Evolutionary conservation across 768 basidiomycete genomes (phyloP).

Genomic region (Hemileccinum rubropunctum): DNA sequence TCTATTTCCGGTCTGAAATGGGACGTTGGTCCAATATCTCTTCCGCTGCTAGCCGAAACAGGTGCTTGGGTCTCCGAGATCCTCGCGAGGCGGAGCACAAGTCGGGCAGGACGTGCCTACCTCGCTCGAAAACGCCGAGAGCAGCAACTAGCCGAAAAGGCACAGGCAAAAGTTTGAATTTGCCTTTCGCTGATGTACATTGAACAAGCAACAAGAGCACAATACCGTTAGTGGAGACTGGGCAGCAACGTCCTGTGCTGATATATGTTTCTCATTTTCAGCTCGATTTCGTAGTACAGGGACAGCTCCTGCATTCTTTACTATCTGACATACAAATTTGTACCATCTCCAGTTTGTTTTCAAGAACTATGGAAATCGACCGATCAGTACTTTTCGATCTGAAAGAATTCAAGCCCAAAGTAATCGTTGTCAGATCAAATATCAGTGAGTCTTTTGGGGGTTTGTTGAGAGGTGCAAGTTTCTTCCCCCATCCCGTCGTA

Average conservation of each 20-base stretch:
- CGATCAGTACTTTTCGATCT: neutral
- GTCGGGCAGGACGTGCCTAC: conserved; percentile 74
- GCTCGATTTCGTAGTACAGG: neutral
- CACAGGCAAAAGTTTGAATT: conserved; percentile 8
- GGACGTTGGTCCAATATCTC: conserved; percentile 45
- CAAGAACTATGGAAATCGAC: neutral
- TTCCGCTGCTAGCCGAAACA: conserved; percentile 67
- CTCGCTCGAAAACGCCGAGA: conserved; percentile 48
- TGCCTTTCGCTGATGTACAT: neutral
- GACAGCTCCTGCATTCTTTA: neutral
- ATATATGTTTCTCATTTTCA: neutral
- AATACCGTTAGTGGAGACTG: neutral
- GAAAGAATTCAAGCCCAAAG: neutral
- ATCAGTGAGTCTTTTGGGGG: no score
- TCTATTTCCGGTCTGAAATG: conserved; percentile 16
- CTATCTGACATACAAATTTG: neutral
- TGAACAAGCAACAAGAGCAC: neutral
- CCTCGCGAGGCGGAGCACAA: conserved; percentile 66
- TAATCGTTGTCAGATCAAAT: neutral
- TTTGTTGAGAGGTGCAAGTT: no score
- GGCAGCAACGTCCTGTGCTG: no score
- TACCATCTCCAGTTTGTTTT: neutral
- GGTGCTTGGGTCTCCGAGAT: conserved; percentile 80
- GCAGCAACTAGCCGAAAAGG: conserved; percentile 18
- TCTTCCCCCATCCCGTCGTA: no score